Conservation (phyloP, 306 rosid genomes). For the Vigna radiata region DNA sequence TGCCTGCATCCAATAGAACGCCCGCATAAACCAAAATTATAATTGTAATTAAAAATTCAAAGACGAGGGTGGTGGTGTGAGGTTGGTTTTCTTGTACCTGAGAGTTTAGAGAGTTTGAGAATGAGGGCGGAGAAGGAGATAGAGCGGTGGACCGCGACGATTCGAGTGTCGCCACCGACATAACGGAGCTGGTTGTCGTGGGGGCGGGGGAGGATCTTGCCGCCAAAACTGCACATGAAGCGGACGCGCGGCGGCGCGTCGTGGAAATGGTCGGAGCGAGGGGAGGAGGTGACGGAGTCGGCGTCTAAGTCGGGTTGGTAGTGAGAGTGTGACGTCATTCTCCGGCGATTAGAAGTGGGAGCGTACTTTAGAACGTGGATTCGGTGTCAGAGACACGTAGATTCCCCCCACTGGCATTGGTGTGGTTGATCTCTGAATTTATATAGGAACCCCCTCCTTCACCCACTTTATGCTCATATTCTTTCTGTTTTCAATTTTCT, state of each 20-base stretch:
- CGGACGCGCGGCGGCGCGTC: constrained; percentile 66
- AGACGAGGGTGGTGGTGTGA: neutral
- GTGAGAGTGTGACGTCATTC: constrained; percentile 66
- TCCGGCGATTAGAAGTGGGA: neutral
- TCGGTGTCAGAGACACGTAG: constrained; percentile 29
- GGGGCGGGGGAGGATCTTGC: constrained; percentile 88
- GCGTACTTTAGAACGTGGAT: neutral
- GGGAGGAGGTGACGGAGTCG: constrained; percentile 81
- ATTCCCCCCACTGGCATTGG: constrained; percentile 28
- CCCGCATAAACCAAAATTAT: neutral
- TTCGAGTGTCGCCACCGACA: constrained; percentile 96
- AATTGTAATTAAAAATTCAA: neutral
- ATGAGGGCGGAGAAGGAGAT: constrained; percentile 70
- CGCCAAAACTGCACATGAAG: constrained; percentile 99
- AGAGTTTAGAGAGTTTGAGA: constrained; percentile 77
- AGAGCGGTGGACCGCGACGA: constrained; percentile 77
- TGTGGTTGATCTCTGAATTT: neutral
- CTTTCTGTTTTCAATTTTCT: neutral
- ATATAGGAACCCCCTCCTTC: constrained; percentile 28
- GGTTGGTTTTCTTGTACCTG: constrained; percentile 46
- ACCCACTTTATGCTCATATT: constrained; percentile 26
- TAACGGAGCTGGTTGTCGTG: constrained; percentile 95
- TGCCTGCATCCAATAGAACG: constrained; percentile 56
- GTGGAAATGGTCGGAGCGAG: constrained; percentile 67
- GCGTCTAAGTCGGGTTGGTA: constrained; percentile 62